Evolutionary conservation across 176 grass and related monocot genomes (phyloP), one percentile per base, ranked within the genome.

Genomic region (Aegilops speltoides): DNA sequence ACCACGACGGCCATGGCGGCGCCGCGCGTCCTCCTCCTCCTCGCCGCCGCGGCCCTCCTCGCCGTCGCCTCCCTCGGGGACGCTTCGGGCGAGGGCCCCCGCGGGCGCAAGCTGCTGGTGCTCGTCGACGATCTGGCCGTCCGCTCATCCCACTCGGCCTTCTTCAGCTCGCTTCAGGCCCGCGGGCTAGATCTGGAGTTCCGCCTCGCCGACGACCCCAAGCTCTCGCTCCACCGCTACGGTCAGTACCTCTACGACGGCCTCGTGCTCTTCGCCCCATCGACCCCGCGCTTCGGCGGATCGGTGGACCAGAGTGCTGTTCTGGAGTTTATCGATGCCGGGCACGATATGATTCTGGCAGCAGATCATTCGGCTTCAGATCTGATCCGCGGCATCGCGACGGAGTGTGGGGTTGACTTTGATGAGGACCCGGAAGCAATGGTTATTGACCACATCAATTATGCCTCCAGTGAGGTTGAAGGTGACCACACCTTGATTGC

Each of bases 401-500:
- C 92, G 2, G 97, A 99, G 29, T 94, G 94, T 25, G 94, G 97
- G 22, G 87, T 96, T 89, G 94, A 99, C 86, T 99, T 99, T 3
- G 97, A 99, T 57, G 97, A 99, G 94, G 97, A 99, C 87, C 72
- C 87, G 31, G 92, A 89, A 83, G 94, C 94, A 0, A 77, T 97
- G 90, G 92, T 99, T 66, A 87, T 94, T 85, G 97, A 97, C 79
- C 97, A 99, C 76, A 91, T 88, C 38, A 91, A 91, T 64, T 97
- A 97, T 86, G 94, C 97, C 10, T 88, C 91, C 29, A 93, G 89
- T 2, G 90, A 91, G 80, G 78, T 85, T 56, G 94, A 99, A 84
- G 94, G 94, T 57, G 94, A 97, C 65, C 97, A 95, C 68, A 99
- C 92, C 62, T 81, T 97, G 76, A 94, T 99, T 68, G 94, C 94